Evolutionary conservation across 352 stramenopile species (phyloP), one percentile per base, ranked within the genome.

Genomic region (Plasmopara muralis): DNA sequence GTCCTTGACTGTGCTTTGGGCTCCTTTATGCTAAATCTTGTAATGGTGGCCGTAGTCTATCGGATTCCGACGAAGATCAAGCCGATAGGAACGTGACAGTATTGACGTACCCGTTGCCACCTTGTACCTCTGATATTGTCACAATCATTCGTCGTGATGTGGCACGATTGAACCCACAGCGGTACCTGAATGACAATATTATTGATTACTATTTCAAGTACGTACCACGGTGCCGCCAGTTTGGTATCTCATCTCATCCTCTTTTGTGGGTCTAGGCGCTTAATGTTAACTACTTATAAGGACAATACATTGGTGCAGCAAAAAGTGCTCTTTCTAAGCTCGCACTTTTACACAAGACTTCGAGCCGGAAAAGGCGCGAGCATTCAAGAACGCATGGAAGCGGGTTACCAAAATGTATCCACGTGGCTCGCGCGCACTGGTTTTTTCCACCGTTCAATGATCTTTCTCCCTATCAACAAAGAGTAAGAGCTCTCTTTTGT

Each of bases 201-300:
- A 88, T 96, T 56, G 86, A 96, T 53, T 95, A 94, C 52, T 93
- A 93, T 43, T 83, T 96, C 60, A 95, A 95, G 85, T 91, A 74
- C 41, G 75, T 50, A 31, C 10, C 16, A 28, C 6, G 10, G 20
- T 25, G 20, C 20, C 20, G 20, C 20, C 20, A 3, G 20, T 25
- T 25, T 25, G 20, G 20, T 25, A 25, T 3, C 20, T 25, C 20
- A 3, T 25, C 20, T 25, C 20, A 25, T 25, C 3, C 20, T 25
- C 1, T 3, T 25, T 1, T 3, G 20, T 25, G 20, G 20, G 20
- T 56, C 4, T 40, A 87, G 77, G 31, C 74, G 74, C 7, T 41
- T 88, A 52, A 79, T 87, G 55, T 13, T 87, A 6, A 60, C 85
- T 48, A 69, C 65, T 9, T 87, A 68, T 44, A 53, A 50, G 34